Evolutionary conservation across 2,329 filamentous ascomycete genomes (phyloP).

Genomic region (Diatrype stigma): DNA sequence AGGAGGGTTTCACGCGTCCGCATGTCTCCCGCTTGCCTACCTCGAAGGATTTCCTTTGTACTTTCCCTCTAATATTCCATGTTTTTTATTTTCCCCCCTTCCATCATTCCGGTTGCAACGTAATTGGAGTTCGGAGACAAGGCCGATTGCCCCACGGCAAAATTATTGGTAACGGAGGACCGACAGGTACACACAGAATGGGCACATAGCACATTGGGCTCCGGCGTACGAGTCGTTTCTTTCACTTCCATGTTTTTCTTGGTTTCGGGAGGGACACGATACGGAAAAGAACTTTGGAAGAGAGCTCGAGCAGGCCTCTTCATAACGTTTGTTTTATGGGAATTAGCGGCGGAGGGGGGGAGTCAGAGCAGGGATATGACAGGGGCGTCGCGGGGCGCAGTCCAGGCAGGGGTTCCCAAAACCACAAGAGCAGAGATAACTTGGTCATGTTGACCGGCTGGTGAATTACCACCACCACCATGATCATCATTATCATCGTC

Average conservation of each 20-base stretch:
- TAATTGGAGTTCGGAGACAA: slow-evolving; percentile 26
- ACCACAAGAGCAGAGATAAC: neutral
- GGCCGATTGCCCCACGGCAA: slow-evolving; percentile 24
- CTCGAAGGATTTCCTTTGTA: slow-evolving; percentile 11
- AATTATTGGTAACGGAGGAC: slow-evolving; percentile 6
- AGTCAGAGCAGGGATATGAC: neutral
- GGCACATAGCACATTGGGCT: slow-evolving; percentile 12
- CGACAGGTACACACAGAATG: slow-evolving; percentile 6
- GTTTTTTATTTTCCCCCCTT: slow-evolving; percentile 16
- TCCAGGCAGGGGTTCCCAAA: neutral
- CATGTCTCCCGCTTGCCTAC: slow-evolving; percentile 14
- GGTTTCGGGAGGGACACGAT: neutral
- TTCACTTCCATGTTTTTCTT: neutral
- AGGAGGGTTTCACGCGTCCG: neutral
- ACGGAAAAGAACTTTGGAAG: neutral
- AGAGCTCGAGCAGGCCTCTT: neutral
- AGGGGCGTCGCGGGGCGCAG: neutral
- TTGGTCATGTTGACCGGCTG: neutral
- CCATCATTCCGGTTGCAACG: slow-evolving; percentile 21
- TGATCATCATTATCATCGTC: neutral
- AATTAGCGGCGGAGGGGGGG: neutral
- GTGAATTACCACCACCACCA: too few relatives aligned
- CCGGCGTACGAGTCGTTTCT: slow-evolving; percentile 13
- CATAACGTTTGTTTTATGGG: neutral
- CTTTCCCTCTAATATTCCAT: slow-evolving; percentile 9